Evolutionary conservation across 139 green algal genomes (phyloP).

Genomic region (Auxenochlorella pyrenoidosa): DNA sequence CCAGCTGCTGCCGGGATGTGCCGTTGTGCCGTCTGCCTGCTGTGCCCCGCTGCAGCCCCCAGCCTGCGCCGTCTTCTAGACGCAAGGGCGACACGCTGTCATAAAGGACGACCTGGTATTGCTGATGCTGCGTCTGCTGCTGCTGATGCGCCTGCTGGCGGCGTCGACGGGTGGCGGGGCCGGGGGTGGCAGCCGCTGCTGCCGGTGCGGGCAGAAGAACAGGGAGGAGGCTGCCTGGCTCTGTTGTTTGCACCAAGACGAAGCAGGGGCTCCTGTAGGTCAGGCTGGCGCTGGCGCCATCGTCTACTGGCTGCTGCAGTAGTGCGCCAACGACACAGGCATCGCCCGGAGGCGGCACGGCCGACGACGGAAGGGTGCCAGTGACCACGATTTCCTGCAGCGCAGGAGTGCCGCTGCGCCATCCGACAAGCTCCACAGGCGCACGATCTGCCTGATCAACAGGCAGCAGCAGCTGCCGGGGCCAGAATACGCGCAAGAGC

Average conservation of each 20-base stretch:
- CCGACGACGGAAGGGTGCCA: not conserved
- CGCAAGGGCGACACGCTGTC: too few species aligned
- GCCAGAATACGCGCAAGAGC: slow-evolving; percentile 3
- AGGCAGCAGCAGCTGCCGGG: not conserved
- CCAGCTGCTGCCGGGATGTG: not conserved
- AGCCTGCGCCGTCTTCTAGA: not conserved
- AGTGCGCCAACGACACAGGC: not conserved
- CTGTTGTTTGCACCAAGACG: not conserved
- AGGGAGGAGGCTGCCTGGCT: not conserved
- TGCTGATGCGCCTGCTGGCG: not conserved
- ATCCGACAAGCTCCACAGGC: not conserved
- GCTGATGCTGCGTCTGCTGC: not conserved
- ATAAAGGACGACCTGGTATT: slow-evolving; percentile 6
- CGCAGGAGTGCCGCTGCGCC: not conserved
- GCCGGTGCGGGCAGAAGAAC: not conserved
- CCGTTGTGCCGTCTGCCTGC: not conserved
- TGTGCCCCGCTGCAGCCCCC: not conserved
- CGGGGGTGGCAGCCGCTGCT: not conserved
- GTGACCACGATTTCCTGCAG: not conserved
- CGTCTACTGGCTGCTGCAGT: not conserved
- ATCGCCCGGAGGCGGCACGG: not conserved
- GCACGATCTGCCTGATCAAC: not conserved
- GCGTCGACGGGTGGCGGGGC: not conserved
- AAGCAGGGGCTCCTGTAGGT: not conserved
- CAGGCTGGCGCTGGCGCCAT: not conserved